Evolutionary conservation across 108 stramenopile species (phyloP), one percentile per base, ranked within the genome.

Genomic region (Nitzschia sp.): DNA sequence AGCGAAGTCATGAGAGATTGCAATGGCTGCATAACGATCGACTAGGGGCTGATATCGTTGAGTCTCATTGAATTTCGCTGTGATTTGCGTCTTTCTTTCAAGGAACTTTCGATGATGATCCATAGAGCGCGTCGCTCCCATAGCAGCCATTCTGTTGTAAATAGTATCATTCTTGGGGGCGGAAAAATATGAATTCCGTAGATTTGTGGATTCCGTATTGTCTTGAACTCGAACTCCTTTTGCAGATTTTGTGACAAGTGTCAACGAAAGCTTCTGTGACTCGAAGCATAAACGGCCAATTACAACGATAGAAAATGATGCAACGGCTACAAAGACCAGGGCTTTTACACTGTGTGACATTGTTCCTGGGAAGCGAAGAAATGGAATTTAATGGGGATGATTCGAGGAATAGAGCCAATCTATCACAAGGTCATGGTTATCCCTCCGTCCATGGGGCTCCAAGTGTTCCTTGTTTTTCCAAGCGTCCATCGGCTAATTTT

Each of bases 31-130:
- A 26, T 25, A 62, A 8, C 5, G 0, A 1, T n/a, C 13, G 15
- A 34, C 33, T 26, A 62, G 24, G 15, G 61, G 61, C 33, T 62
- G 61, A 5, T 62, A 62, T 23, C 61, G 61, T 24, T 19, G 9
- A 13, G 25, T 13, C 26, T n/a, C 33, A n/a, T 38, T 1, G 23
- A 62, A 62, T 18, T 25, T 31, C 42, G 42, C 42, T 26, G 42
- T 21, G 36, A 62, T 34, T 0, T 45, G 35, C 17, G n/a, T 17
- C 23, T 46, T 31, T 25, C 61, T 27, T 0, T 15, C 36, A 1
- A 62, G 36, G 33, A 62, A 62, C 5, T 62, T 62, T 23, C 42
- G 31, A 9, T 62, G 42, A 46, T 62, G 61, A 1, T 42, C 38
- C 61, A 62, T 62, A 23, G 38, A 42, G 21, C 61, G 31, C 6